Base-by-base conservation (phyloP, 2,329 filamentous ascomycete species). In the Monosporascus sp. region DNA sequence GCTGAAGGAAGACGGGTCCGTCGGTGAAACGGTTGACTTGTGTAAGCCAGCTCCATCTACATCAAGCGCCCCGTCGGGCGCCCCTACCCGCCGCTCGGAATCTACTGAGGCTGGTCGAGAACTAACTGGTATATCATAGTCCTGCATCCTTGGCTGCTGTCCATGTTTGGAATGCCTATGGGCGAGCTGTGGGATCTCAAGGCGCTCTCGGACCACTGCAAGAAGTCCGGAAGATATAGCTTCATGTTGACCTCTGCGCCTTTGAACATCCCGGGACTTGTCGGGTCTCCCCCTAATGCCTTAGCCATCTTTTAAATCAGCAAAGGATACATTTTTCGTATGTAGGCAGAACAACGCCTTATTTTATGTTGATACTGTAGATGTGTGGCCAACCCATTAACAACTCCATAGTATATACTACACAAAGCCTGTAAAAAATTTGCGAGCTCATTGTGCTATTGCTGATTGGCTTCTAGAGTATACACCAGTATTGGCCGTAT, bases 211-310 rank as follows among this genome's bases (percentile, higher is more conserved):
- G 70, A 70, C 39, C 74, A 79, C 48, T 83, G 83, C 62, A 75
- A 75, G 63, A 72, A 74, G 64, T 73, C 75, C 50, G 69, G 72
- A 15, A 72, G 77, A 35, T 87, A 82, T 70, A 78, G 74, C 5
- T 88, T 87, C 62, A 77, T 88, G 69, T 74, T 87, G 24, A 81
- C 79, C 0, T 85, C 80, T 56, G 74, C 74, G 15, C 82, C 83
- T 1, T 67, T 83, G 36, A 85, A 86, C 62, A 77, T 81, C 45
- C 77, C 77, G 6, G 78, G 81, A 2, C 63, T 78, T 2, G 67
- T 80, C 2, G 74, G 70, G 2, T 78, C 73, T 27, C 77, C 77
- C 24, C 74, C 76, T 36, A 79, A 78, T 56, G 75, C 74, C 1
- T 44, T 79, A 11, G 77, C 77, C 2, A 71, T 80, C 7, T 73